Base-by-base conservation (phyloP, 225 moss, liverwort and hornwort species). In the Sphagnum contortum region DNA sequence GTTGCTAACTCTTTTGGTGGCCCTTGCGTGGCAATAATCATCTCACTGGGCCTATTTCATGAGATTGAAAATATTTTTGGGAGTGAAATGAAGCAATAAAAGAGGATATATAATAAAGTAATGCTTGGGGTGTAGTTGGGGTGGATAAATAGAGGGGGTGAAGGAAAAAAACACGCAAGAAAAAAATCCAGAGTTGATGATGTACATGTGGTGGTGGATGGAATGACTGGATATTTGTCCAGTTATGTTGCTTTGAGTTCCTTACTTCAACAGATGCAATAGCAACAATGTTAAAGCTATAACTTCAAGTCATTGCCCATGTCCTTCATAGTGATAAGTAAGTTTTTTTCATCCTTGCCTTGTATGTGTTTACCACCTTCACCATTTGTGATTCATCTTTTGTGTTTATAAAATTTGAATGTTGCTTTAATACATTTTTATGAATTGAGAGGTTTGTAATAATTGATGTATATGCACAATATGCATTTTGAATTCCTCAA, bases 241-340 rank as follows among this genome's bases (percentile, higher is more conserved):
- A 80, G 80, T 69, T 80, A 80, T 64, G 70, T 80, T 54, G 76
- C 80, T 46, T 63, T 80, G 80, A 80, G 58, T 64, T 80, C 49
- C 80, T 76, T 64, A 69, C 76, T 47, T 80, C 72, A 10, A 62
- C 68, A 12, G 45, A 61, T 62, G 60, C 57, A 8, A 70, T 80
- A 70, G 75, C 76, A 10, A 63, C 76, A 46, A 76, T 76, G 57
- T 64, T 80, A 49, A 70, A 73, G 59, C 63, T 72, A 55, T 67
- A 76, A 48, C 80, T 76, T 70, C 65, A 76, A 63, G 59, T 80
- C 10, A 49, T 69, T n/a, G 76, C 73, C 9, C 72, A 76, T 70
- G 67, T 80, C 60, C 67, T 80, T 52, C 80, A 80, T 64, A 72
- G 72, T 9, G 80, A 80, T 70, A 73, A 70, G 80, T 80, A 70